Conservation (phyloP, 139 green algal species). For the Chlorella vulgaris region DNA sequence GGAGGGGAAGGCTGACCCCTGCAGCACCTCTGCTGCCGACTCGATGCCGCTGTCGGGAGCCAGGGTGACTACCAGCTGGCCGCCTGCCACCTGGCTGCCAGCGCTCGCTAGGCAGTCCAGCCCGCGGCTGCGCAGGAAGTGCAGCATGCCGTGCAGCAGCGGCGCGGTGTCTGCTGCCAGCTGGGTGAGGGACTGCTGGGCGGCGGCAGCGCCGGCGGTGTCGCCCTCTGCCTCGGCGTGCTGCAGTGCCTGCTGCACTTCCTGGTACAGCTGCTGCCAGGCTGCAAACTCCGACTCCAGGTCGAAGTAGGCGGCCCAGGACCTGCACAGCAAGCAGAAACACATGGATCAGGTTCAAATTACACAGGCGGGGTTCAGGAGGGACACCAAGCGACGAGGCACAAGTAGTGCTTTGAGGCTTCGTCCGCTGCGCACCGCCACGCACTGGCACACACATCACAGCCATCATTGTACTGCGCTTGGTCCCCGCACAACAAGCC, state of each 20-base stretch:
- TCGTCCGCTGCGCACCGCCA: neutral
- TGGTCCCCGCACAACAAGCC: neutral
- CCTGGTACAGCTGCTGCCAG: slow-evolving; percentile 40
- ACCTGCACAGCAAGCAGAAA: neutral
- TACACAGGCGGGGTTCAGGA: neutral
- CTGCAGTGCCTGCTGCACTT: slow-evolving; percentile 2
- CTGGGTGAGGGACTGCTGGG: neutral
- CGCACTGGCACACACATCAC: no score
- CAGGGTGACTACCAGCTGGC: neutral
- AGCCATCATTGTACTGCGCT: no score
- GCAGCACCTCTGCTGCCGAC: neutral
- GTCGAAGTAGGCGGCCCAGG: slow-evolving; percentile 41
- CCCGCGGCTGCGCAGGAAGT: neutral
- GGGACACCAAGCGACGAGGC: neutral
- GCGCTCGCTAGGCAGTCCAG: slow-evolving; percentile 15
- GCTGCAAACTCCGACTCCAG: slow-evolving; percentile 32
- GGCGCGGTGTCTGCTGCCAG: slow-evolving; percentile 35
- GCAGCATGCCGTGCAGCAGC: slow-evolving; percentile 29
- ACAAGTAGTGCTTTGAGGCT: neutral
- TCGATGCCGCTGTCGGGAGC: neutral
- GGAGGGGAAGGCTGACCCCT: neutral
- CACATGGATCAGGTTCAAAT: neutral
- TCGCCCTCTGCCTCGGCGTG: neutral
- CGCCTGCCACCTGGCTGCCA: neutral
- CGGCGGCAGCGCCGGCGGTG: neutral